These are phyloP conservation scores for Dipteronia sinensis DNA, from an alignment of 345 rosid genomes.

Conservation along the genomic window DNA sequence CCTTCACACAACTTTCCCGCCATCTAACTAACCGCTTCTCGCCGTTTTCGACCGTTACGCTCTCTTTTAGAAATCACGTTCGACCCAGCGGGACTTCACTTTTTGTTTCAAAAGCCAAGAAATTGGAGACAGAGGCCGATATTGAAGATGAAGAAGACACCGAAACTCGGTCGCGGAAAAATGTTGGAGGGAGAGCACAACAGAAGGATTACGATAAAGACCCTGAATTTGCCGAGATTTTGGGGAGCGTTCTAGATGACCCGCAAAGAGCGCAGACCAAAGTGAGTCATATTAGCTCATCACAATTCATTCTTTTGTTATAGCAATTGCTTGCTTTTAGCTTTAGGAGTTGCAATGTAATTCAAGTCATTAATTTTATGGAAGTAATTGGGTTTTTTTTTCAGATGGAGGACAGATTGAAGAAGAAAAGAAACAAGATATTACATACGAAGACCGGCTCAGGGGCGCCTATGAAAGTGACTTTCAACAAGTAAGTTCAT, in stretches of 20 bases:
- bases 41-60: slow-evolving; percentile 30
- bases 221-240: slow-evolving; percentile 87
- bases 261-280: slow-evolving; percentile 75
- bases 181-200: slow-evolving; percentile 46
- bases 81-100: slow-evolving; percentile 16
- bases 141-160: slow-evolving; percentile 31
- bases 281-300: slow-evolving; percentile 36
- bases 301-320: background rate
- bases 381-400: slow-evolving; percentile 12
- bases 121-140: slow-evolving; percentile 24
- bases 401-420: slow-evolving; percentile 90
- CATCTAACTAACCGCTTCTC: slow-evolving; percentile 12
- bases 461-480: slow-evolving; percentile 66
- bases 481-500: slow-evolving; percentile 74
- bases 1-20: slow-evolving; percentile 12
- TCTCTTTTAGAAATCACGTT: background rate
- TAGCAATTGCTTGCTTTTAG: background rate
- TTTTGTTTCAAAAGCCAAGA: slow-evolving; percentile 26
- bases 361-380: background rate
- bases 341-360: background rate
- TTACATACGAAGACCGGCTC: slow-evolving; percentile 87
- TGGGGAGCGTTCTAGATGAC: slow-evolving; percentile 70
- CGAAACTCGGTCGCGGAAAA: slow-evolving; percentile 26
- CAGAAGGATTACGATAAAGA: slow-evolving; percentile 71
- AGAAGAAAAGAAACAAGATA: slow-evolving; percentile 77